Evolutionary conservation across 805 yeast genomes (phyloP).

Genomic region (Tanozyma kutaoensis): DNA sequence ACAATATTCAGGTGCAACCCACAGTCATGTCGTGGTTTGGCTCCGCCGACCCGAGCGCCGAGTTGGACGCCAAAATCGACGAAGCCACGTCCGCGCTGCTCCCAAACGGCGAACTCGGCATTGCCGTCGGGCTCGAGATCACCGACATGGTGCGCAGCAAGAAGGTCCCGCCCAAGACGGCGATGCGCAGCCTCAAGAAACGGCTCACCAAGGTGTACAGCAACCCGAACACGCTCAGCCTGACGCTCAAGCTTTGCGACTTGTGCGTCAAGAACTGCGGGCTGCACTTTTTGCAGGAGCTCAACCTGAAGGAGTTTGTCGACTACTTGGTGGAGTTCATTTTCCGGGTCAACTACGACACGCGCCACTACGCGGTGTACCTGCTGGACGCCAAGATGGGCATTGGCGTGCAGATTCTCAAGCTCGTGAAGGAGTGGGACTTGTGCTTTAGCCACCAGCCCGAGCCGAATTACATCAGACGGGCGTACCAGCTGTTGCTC

Average conservation of each 20-base stretch:
- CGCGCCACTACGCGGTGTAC: slow-evolving; percentile 9
- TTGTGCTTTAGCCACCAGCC: slow-evolving; percentile 55
- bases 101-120: slow-evolving; percentile 82
- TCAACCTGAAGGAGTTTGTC: slow-evolving; percentile 75
- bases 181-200: slow-evolving; percentile 74
- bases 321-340: slow-evolving; percentile 52
- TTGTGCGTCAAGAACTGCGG: slow-evolving; percentile 92
- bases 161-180: slow-evolving; percentile 63
- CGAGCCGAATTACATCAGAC: slow-evolving; percentile 51
- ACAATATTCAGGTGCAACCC: too few relatives aligned
- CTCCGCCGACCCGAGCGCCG: slow-evolving; percentile 16
- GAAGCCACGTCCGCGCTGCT: slow-evolving; percentile 82
- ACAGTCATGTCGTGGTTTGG: slow-evolving; percentile 53
- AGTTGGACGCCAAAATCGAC: slow-evolving; percentile 49
- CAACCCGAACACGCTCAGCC: slow-evolving; percentile 72
- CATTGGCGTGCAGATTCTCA: slow-evolving; percentile 49
- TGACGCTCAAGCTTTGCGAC: slow-evolving; percentile 68
- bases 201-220: slow-evolving; percentile 42
- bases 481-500: slow-evolving; percentile 44
- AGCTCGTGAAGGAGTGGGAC: slow-evolving; percentile 66
- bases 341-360: slow-evolving; percentile 24
- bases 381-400: slow-evolving; percentile 11
- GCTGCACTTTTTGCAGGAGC: slow-evolving; percentile 62
- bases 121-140: slow-evolving; percentile 61
- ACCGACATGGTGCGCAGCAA: slow-evolving; percentile 81